These are phyloP conservation scores for Solanum ahanhuiri DNA, from an alignment of 257 asterid genomes.

Conservation along the genomic window DNA sequence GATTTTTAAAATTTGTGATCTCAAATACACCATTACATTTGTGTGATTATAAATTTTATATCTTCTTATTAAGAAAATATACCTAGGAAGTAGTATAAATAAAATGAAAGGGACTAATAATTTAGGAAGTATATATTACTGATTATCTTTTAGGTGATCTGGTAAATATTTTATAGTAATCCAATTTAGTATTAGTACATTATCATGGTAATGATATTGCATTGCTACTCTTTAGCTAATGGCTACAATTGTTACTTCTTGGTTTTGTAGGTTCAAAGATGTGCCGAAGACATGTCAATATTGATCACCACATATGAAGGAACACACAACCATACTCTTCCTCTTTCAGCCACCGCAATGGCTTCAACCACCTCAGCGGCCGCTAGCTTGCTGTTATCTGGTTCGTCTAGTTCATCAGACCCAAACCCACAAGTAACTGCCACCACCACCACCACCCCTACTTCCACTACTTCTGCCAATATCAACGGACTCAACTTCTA, in stretches of 20 bases:
- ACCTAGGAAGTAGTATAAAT: not conserved
- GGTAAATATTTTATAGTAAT: not conserved
- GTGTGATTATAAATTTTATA: not conserved
- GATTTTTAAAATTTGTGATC: not conserved
- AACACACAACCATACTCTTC: conserved; percentile 84
- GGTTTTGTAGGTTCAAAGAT: conserved; percentile 74
- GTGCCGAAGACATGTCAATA: conserved; percentile 81
- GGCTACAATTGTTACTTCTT: not conserved
- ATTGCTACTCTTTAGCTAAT: not conserved
- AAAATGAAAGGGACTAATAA: not conserved
- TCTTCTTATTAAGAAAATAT: not conserved
- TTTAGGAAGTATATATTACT: too few relatives aligned
- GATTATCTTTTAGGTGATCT: not conserved
- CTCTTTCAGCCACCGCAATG: conserved; percentile 79
- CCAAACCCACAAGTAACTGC: conserved; percentile 3
- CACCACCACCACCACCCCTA: not conserved
- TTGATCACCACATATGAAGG: conserved; percentile 93
- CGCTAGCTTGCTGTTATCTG: conserved; percentile 67
- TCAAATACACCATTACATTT: not conserved
- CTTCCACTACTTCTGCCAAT: conserved; percentile 6
- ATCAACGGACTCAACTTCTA: conserved; percentile 61
- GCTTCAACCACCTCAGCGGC: conserved; percentile 80
- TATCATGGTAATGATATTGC: not conserved
- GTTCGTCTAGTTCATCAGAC: conserved; percentile 42
- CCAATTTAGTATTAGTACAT: not conserved